Evolutionary conservation across 257 asterid genomes (phyloP).

Genomic region (Lycium ferocissimum): DNA sequence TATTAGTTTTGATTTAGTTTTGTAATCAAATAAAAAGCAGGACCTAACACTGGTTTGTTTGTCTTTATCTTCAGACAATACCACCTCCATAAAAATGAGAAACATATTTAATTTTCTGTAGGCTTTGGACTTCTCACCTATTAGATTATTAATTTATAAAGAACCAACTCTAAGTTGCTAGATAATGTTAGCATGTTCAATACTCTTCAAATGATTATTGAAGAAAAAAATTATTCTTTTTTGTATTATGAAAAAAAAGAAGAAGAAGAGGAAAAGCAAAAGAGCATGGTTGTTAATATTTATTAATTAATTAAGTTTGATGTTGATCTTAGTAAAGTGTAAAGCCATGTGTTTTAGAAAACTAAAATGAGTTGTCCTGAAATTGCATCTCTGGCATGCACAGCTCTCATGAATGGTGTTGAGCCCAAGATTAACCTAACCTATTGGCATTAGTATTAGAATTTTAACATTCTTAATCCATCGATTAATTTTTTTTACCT

Average conservation of each 20-base stretch:
- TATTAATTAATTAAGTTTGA: not conserved
- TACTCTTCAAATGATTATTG: not conserved
- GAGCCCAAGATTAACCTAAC: slow-evolving; percentile 50
- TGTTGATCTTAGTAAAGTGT: not conserved
- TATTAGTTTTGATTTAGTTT: too few relatives aligned
- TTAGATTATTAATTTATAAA: not conserved
- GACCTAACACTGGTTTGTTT: not conserved
- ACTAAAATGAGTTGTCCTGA: slow-evolving; percentile 55
- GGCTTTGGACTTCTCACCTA: not conserved
- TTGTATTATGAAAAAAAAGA: not conserved
- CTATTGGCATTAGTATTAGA: slow-evolving; percentile 32
- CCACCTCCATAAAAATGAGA: not conserved
- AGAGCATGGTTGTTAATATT: not conserved
- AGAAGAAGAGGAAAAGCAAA: not conserved
- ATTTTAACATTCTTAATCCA: not conserved
- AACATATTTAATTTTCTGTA: not conserved
- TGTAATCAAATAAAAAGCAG: not conserved
- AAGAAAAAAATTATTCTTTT: not conserved
- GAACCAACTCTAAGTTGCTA: not conserved
- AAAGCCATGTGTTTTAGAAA: slow-evolving; percentile 53
- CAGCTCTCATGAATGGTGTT: slow-evolving; percentile 36
- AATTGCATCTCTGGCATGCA: slow-evolving; percentile 31
- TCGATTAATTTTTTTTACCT: not conserved
- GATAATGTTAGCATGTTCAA: not conserved
- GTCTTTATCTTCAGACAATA: not conserved